These are phyloP conservation scores for Globisporangium carolinianum DNA, from an alignment of 352 stramenopile species.

Conservation along the genomic window DNA sequence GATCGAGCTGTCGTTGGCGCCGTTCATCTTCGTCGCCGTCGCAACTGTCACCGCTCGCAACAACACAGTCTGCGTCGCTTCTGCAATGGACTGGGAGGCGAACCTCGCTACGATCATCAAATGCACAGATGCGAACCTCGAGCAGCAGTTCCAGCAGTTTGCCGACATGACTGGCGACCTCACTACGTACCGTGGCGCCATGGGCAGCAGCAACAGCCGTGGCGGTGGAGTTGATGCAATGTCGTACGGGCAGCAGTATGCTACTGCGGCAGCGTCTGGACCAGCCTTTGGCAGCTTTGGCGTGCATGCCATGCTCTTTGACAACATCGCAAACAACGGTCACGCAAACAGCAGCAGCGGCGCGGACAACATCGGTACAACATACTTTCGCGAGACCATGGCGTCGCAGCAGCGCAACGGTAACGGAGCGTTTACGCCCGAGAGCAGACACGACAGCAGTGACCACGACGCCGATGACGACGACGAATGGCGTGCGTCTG, in stretches of 20 bases:
- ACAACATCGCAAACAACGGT: neutral
- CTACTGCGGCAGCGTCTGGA: neutral
- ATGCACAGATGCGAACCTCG: slow-evolving; percentile 69
- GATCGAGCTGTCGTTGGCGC: too few species aligned
- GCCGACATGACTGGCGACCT: slow-evolving; percentile 30
- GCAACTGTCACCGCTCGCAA: too few species aligned
- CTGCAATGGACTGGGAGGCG: slow-evolving; percentile 19
- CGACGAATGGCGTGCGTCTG: slow-evolving; percentile 9
- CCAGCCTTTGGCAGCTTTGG: neutral
- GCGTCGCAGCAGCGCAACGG: slow-evolving; percentile 14
- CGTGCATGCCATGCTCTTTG: slow-evolving; percentile 1
- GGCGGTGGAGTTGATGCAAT: neutral
- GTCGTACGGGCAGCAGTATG: neutral
- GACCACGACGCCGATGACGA: neutral
- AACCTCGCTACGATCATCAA: slow-evolving; percentile 80
- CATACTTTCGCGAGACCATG: slow-evolving; percentile 36
- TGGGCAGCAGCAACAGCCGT: neutral
- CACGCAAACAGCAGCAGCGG: neutral
- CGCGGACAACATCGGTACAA: slow-evolving; percentile 20
- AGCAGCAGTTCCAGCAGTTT: slow-evolving; percentile 70
- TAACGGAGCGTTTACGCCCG: neutral
- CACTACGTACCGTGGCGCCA: neutral
- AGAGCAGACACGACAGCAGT: neutral
- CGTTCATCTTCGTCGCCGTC: too few species aligned
- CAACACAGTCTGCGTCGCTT: too few species aligned